A percentile compares a stretch with the other conserved stretches of the same genome.
Evolutionary conservation across 202 grass and related monocot species (phyloP).

Genomic region (Panicum hallii): DNA sequence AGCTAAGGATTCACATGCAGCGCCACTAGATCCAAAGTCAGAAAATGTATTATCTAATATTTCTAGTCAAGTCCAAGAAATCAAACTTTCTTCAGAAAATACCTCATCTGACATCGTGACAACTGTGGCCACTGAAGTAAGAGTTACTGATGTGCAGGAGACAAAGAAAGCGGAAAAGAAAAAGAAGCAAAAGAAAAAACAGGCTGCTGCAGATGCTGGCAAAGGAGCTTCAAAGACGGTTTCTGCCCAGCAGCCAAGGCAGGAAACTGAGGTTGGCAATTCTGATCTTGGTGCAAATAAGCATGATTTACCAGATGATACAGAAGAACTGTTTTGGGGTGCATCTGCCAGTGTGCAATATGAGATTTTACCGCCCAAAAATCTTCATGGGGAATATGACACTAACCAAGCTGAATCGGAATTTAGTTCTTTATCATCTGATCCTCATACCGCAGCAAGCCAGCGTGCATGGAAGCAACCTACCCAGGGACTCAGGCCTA

Average conservation of each 20-base stretch:
- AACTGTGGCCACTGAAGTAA: constrained; percentile 47
- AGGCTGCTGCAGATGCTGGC: constrained; percentile 55
- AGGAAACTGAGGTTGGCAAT: constrained; percentile 55
- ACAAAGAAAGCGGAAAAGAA: constrained; percentile 76
- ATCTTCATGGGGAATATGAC: constrained; percentile 56
- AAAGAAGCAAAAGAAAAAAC: constrained; percentile 89
- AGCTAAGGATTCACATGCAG: constrained; percentile 36
- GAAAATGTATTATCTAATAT: constrained; percentile 43
- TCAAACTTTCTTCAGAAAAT: constrained; percentile 53
- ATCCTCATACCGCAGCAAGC: constrained; percentile 47
- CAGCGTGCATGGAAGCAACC: constrained; percentile 81
- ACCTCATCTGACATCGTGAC: constrained; percentile 22
- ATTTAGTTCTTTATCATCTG: constrained; percentile 37
- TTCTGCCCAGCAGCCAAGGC: constrained; percentile 50
- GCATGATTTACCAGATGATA: constrained; percentile 53
- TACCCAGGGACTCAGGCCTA: constrained; percentile 72
- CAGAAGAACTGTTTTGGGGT: constrained; percentile 57
- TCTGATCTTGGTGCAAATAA: constrained; percentile 61
- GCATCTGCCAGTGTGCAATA: constrained; percentile 40
- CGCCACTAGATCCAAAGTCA: constrained; percentile 40
- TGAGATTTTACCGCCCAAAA: constrained; percentile 41
- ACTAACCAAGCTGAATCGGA: constrained; percentile 56
- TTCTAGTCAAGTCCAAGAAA: constrained; percentile 50
- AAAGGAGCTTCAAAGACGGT: constrained; percentile 66
- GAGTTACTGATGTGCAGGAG: constrained; percentile 56